Evolutionary conservation across 306 rosid species (phyloP), one percentile per base, ranked within the genome.

Genomic region (Luffa acutangula): DNA sequence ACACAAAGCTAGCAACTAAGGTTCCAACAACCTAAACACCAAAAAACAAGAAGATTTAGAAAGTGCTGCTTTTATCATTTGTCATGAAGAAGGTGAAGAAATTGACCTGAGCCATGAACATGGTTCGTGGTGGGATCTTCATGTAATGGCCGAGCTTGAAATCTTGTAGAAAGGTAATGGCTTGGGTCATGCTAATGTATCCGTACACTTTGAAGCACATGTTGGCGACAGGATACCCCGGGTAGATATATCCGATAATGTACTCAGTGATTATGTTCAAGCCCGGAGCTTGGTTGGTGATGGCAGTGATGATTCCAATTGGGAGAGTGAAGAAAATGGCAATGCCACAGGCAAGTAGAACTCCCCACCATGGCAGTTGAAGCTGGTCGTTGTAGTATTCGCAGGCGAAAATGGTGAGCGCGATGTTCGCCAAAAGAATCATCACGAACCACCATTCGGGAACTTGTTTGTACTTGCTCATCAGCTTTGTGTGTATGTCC

Each of bases 281-380:
- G 0, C 98, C 98, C 4, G 98, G 98, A 18, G 87, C 59, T 96
- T 94, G 98, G 70, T 94, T 94, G 42, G 98, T 92, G 76, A 92
- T 87, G 58, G 98, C 98, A 2, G 97, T 92, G 53, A 94, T 91
- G 81, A 92, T 92, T 6, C 98, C 97, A 6, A 94, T 91, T 4
- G 98, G 98, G 65, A 94, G 98, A 78, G 98, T 94, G 89, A 94
- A 94, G 73, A 88, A 39, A 31, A 94, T 80, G 80, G 98, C 97
- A 75, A 94, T 87, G 51, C 49, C 87, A 83, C 96, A 92, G 14
- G 98, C 98, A 2, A 94, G 83, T 6, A 94, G 69, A 72, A 94
- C 97, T 58, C 98, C 98, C 97, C 98, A 94, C 98, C 98, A 91
- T n/a, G 98, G 98, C 59, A 94, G 76, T 56, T 94, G 98, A 34